Conservation (phyloP, 768 basidiomycete genomes). For the Tephrocybe sp. region DNA sequence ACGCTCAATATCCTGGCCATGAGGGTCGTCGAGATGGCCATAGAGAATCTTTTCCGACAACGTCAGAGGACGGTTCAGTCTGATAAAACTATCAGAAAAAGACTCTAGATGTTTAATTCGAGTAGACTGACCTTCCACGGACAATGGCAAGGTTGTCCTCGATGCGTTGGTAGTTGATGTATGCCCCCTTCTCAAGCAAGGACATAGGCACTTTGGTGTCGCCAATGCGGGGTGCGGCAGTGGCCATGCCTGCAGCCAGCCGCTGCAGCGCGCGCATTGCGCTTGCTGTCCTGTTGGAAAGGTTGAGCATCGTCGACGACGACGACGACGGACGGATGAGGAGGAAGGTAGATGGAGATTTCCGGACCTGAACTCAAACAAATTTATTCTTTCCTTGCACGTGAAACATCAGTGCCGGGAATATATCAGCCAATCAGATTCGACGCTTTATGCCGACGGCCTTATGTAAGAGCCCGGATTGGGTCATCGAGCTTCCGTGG, state of each 20-base stretch:
- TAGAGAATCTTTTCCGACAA: conserved; percentile 97
- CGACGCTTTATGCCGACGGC: conserved; percentile 19
- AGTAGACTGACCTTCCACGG: conserved; percentile 61
- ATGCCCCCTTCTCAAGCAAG: conserved; percentile 74
- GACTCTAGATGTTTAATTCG: neutral
- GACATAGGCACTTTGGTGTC: conserved; percentile 91
- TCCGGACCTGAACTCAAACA: conserved; percentile 33
- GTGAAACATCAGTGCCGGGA: conserved; percentile 31
- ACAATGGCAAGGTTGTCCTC: conserved; percentile 94
- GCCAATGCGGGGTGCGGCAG: conserved; percentile 75
- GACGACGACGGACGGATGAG: conserved; percentile 26
- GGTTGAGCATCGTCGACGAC: conserved; percentile 58
- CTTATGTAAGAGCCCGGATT: conserved; percentile 11
- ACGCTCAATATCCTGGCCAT: conserved; percentile 85
- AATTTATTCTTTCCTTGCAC: conserved; percentile 39
- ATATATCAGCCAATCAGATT: conserved; percentile 31
- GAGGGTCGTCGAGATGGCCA: conserved; percentile 95
- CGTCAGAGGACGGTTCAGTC: conserved; percentile 86
- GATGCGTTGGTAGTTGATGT: conserved; percentile 95
- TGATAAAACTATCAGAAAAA: conserved; percentile 27
- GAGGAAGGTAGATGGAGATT: conserved; percentile 28
- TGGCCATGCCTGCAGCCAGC: conserved; percentile 73
- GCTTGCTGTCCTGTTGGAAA: conserved; percentile 51
- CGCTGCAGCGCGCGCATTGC: conserved; percentile 53
- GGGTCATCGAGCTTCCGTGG: conserved; percentile 16